A percentile compares a stretch with the other conserved stretches of the same genome.
These are phyloP conservation scores for Pythium pyrilobum DNA, from an alignment of 352 stramenopile genomes.

Conservation along the genomic window DNA sequence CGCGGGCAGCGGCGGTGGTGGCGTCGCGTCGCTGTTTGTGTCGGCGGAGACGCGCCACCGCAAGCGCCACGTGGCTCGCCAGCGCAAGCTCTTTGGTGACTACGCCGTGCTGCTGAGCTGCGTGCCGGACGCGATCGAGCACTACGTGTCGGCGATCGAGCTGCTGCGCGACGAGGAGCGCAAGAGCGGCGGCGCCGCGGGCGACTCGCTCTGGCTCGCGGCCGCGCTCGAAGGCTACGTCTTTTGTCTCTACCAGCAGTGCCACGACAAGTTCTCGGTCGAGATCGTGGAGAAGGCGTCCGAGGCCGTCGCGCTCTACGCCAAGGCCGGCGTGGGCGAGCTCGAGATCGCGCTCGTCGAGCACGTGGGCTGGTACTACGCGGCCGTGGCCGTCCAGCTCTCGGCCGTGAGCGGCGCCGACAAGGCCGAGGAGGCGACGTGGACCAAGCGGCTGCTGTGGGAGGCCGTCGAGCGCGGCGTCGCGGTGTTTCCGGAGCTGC, in stretches of 20 bases:
- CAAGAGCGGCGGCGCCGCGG: constrained; percentile 34
- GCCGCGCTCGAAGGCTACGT: constrained; percentile 71
- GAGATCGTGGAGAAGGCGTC: constrained; percentile 79
- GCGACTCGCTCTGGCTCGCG: constrained; percentile 74
- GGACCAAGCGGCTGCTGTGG: constrained; percentile 66
- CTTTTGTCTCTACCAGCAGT: constrained; percentile 51
- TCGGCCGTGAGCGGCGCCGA: constrained; percentile 18
- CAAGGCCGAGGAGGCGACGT: constrained; percentile 49
- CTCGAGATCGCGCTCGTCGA: constrained; percentile 73
- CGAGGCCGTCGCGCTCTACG: constrained; percentile 64
- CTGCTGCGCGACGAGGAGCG: constrained; percentile 75
- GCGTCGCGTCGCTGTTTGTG: constrained; percentile 20
- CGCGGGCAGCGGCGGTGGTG: background rate
- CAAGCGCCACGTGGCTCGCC: constrained; percentile 49
- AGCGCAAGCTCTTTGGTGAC: constrained; percentile 77
- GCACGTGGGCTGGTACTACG: constrained; percentile 72
- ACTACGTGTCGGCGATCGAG: constrained; percentile 67
- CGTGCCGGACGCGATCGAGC: constrained; percentile 56
- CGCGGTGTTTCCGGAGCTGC: constrained; percentile 42
- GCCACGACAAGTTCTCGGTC: constrained; percentile 49
- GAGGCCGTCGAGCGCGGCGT: constrained; percentile 62
- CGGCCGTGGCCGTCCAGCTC: constrained; percentile 32
- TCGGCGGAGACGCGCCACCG: constrained; percentile 42
- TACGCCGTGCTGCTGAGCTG: constrained; percentile 69
- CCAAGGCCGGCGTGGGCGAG: constrained; percentile 48